A percentile compares a stretch with the other conserved stretches of the same genome.
phyloP scores from a whole-genome alignment of 495 filamentous ascomycete species.

The Xylaria flabelliformis region DNA sequence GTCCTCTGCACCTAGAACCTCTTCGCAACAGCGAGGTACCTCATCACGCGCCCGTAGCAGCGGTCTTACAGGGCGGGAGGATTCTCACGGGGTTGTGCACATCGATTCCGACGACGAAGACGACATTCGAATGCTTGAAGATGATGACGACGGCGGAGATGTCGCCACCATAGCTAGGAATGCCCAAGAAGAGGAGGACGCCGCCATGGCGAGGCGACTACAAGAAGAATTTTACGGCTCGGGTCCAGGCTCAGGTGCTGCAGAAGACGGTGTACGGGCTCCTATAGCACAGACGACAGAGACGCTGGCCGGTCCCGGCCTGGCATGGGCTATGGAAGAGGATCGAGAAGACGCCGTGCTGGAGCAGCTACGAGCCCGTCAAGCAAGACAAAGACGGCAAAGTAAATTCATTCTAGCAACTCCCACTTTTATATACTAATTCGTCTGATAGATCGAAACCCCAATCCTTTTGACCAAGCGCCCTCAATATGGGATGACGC shows the following conservation, averaged over 20 bases:
- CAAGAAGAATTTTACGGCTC: conserved; percentile 88
- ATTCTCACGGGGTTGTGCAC: conserved; percentile 68
- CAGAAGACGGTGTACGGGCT: conserved; percentile 75
- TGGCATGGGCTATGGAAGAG: conserved; percentile 51
- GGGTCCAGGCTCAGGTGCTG: conserved; percentile 35
- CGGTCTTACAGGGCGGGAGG: conserved; percentile 50
- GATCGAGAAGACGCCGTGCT: conserved; percentile 67
- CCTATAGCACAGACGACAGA: conserved; percentile 92
- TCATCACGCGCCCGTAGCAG: conserved; percentile 36
- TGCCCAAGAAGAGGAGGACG: conserved; percentile 79
- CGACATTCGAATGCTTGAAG: conserved; percentile 48
- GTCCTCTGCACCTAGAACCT: conserved; percentile 43
- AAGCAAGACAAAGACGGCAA: conserved; percentile 47
- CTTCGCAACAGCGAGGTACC: conserved; percentile 29
- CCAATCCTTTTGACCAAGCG: conserved; percentile 84
- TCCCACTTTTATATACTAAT: conserved; percentile 11
- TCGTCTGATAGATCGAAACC: conserved; percentile 11
- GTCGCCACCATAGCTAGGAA: conserved; percentile 47
- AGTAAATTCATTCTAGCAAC: conserved; percentile 23
- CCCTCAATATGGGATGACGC: conserved; percentile 73
- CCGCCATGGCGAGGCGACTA: conserved; percentile 86
- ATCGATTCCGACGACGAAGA: conserved; percentile 68
- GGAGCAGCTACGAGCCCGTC: conserved; percentile 68
- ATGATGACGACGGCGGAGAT: conserved; percentile 41
- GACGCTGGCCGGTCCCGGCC: conserved; percentile 77